phyloP scores from a whole-genome alignment of 768 basidiomycete genomes.

The Clitopilus hobsonii region DNA sequence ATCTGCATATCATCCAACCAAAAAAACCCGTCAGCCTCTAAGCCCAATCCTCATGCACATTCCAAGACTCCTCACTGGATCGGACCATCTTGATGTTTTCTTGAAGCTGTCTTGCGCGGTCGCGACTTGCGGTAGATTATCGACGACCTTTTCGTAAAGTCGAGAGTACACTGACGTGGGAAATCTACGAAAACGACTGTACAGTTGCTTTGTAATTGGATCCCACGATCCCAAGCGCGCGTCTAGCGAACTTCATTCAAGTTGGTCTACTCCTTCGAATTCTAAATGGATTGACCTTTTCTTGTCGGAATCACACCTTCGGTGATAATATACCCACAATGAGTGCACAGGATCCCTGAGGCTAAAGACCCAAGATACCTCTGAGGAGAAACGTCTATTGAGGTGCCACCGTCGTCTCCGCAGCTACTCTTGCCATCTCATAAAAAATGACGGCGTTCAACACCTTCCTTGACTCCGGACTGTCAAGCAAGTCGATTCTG shows the following conservation, averaged over 20 bases:
- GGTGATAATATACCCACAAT: too few species aligned
- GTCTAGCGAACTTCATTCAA: too few species aligned
- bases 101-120: constrained; percentile 32
- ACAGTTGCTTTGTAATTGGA: constrained; percentile 37
- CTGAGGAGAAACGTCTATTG: background rate
- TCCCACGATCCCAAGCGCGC: background rate
- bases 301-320: too few species aligned
- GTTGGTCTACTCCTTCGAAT: background rate
- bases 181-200: constrained; percentile 29
- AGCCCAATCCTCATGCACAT: background rate
- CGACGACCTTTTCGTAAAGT: background rate
- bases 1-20: constrained; percentile 41
- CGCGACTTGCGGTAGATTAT: constrained; percentile 5
- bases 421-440: too few species aligned
- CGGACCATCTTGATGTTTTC: constrained; percentile 73
- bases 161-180: background rate
- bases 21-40: constrained; percentile 11
- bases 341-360: background rate
- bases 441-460: too few species aligned
- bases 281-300: background rate
- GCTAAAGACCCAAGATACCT: background rate
- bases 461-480: background rate
- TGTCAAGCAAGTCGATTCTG: too few species aligned
- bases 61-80: constrained; percentile 50
- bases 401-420: background rate